Percentiles rank a stretch among this genome's conserved stretches.
Evolutionary conservation across 257 asterid genomes (phyloP).

Genomic region (Rehmannia glutinosa): DNA sequence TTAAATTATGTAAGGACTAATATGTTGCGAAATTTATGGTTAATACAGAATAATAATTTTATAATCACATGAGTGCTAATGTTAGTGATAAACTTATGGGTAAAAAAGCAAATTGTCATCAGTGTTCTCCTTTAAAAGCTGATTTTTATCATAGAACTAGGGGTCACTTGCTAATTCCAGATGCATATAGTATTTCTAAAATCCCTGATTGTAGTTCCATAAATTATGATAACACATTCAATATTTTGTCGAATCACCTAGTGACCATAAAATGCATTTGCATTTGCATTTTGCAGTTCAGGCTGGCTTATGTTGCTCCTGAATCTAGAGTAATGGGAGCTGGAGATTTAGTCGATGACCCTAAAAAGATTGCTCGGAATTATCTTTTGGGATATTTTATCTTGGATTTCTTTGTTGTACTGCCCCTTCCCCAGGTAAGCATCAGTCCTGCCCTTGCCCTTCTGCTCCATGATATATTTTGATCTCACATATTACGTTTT

Average conservation of each 20-base stretch:
- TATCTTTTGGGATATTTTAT: conserved; percentile 56
- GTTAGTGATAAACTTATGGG: too few relatives aligned
- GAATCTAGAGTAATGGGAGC: conserved; percentile 84
- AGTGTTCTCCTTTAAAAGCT: too few relatives aligned
- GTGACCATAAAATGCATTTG: neutral
- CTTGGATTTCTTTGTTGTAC: conserved; percentile 56
- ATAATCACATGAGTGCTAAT: too few relatives aligned
- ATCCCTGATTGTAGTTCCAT: neutral
- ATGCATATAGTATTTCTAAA: too few relatives aligned
- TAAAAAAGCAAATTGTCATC: too few relatives aligned
- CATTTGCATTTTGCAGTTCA: conserved; percentile 71
- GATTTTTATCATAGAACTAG: too few relatives aligned
- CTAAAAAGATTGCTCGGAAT: conserved; percentile 64
- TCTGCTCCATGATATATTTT: neutral
- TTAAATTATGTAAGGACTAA: neutral
- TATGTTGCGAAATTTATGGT: neutral
- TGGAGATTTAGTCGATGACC: conserved; percentile 76
- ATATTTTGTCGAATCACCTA: too few relatives aligned
- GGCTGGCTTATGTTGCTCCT: conserved; percentile 85
- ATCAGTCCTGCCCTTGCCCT: neutral
- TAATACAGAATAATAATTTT: too few relatives aligned
- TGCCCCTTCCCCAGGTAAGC: conserved; percentile 87
- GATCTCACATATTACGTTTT: neutral
- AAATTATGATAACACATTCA: neutral
- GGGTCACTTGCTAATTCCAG: too few relatives aligned